Conservation (phyloP, 2,329 filamentous ascomycete genomes). For the Nemania serpens region DNA sequence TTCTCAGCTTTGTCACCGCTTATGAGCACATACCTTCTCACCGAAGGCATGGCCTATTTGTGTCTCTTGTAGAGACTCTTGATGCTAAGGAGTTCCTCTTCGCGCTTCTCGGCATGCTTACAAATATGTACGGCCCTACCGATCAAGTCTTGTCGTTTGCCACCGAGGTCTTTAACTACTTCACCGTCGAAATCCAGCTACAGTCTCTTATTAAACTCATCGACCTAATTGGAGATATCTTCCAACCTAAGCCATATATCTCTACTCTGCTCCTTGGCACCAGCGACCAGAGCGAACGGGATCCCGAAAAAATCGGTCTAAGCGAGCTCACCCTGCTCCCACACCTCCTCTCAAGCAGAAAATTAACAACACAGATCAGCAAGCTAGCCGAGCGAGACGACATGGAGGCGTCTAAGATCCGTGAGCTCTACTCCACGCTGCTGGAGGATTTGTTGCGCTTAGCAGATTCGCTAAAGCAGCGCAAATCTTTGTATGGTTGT, state of each 20-base stretch:
- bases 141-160: conserved; percentile 76
- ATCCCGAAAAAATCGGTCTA: conserved; percentile 56
- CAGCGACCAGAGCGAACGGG: conserved; percentile 52
- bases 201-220: conserved; percentile 78
- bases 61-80: conserved; percentile 81
- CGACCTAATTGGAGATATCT: conserved; percentile 73
- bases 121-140: conserved; percentile 84
- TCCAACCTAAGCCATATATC: conserved; percentile 74
- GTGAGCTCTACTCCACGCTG: conserved; percentile 70
- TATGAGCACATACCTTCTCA: conserved; percentile 95
- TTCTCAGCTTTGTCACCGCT: conserved; percentile 94
- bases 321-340: conserved; percentile 62
- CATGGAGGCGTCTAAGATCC: conserved; percentile 68
- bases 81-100: conserved; percentile 87
- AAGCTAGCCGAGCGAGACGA: conserved; percentile 64
- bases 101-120: conserved; percentile 83
- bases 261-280: conserved; percentile 72
- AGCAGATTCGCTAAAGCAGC: conserved; percentile 65
- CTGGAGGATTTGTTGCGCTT: conserved; percentile 69
- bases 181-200: conserved; percentile 76
- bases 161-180: conserved; percentile 72
- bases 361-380: conserved; percentile 59
- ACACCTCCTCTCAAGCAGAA: conserved; percentile 61
- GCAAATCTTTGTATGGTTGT: conserved; percentile 59
- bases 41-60: conserved; percentile 79